Evolutionary conservation across 176 grass and related monocot species (phyloP), one percentile per base, ranked within the genome.

Genomic region (Triticum aestivum): DNA sequence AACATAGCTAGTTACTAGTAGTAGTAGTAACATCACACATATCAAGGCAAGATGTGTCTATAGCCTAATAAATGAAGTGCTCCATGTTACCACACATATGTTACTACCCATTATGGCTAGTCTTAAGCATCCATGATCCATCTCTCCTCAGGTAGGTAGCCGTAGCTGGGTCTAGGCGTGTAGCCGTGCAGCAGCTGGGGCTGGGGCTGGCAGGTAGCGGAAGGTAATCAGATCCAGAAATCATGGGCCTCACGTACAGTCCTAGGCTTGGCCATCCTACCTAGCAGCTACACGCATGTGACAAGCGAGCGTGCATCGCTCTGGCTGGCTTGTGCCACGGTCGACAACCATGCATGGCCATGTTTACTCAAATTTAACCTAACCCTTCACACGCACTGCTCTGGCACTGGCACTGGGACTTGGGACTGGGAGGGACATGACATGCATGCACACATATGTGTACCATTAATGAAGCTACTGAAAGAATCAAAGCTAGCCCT

Each of bases 221-320:
- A 66, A 66, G 71, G 27, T 23, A 30, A 64, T 76, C 29, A 82
- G 79, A 87, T 88, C 71, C 79, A 88, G 33, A 61, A 77, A 75
- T 82, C 66, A 70, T 88, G 80, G 79, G 61, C 61, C 72, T 59
- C 47, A 8, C 3, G 39, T 5, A 45, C 38, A 45, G 70, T 75
- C 23, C 33, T 69, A 27, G 83, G 61, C 20, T 20, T 59, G 7
- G 54, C 54, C 54, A 68, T 27, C 44, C 34, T 26, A 15, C 52
- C 75, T 37, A 15, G 21, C 47, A 14, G 47, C 47, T 51, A 51
- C 47, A 51, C 47, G 47, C 56, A 12, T 26, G 73, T 9, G 68
- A 41, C 35, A 71, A 18, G 39, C n/a, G 11, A 26, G 41, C 41
- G 38, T 74, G 41, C 66, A 20, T 37, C 54, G 17, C 21, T 13